These are phyloP conservation scores for Hymenoscyphus fructigenus DNA, from an alignment of 2,329 filamentous ascomycete species.

Conservation along the genomic window DNA sequence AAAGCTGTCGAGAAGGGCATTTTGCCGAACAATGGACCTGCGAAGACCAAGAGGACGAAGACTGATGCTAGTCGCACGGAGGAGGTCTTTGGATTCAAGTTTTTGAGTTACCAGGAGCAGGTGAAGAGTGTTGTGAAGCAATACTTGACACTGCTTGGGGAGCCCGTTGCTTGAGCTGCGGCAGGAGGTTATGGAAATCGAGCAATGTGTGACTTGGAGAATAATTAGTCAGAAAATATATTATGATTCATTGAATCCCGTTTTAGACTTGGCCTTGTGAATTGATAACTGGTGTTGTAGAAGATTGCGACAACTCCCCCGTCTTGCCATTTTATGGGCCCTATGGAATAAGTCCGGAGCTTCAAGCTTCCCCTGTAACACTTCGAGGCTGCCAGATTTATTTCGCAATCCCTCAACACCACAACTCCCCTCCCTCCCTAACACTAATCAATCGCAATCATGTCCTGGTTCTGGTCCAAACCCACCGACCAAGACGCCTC, in stretches of 20 bases:
- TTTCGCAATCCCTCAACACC: neutral
- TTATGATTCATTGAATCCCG: neutral
- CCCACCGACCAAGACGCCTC: conserved; percentile 23
- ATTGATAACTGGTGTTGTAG: neutral
- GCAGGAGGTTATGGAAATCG: too few relatives aligned
- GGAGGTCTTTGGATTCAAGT: conserved; percentile 37
- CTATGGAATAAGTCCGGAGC: neutral
- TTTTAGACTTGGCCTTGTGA: neutral
- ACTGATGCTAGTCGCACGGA: conserved; percentile 35
- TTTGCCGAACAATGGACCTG: conserved; percentile 25
- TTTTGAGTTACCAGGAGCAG: conserved; percentile 38
- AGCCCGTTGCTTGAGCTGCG: conserved; percentile 12
- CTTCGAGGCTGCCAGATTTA: neutral
- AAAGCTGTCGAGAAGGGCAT: conserved; percentile 33
- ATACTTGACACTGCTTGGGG: conserved; percentile 36
- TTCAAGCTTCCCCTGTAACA: neutral
- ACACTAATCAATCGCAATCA: conserved; percentile 20
- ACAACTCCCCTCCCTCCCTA: neutral
- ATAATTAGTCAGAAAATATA: neutral
- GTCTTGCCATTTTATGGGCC: neutral
- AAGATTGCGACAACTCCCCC: neutral
- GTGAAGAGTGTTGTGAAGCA: conserved; percentile 38
- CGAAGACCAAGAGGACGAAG: conserved; percentile 25
- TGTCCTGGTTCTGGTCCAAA: conserved; percentile 39
- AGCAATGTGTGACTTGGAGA: neutral